phyloP scores from a whole-genome alignment of 352 stramenopile species.

The Phytopythium vexans region DNA sequence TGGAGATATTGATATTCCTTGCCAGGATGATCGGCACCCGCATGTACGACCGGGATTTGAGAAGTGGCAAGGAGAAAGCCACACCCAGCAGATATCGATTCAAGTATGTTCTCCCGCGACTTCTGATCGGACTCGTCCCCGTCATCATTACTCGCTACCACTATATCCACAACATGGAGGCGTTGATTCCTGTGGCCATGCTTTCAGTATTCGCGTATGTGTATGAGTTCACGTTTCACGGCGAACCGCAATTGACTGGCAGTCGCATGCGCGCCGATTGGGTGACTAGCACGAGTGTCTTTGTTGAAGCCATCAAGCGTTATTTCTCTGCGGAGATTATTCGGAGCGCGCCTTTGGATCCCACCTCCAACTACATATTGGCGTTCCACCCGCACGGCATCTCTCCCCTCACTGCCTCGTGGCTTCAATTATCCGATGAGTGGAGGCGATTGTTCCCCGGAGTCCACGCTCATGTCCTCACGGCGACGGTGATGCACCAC shows the following conservation, averaged over 20 bases:
- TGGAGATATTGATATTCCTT: conserved; percentile 60
- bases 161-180: conserved; percentile 44
- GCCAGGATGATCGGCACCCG: conserved; percentile 51
- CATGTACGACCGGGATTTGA: conserved; percentile 56
- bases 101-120: conserved; percentile 54
- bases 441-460: conserved; percentile 67
- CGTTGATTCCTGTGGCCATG: conserved; percentile 35
- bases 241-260: conserved; percentile 59
- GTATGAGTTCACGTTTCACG: conserved; percentile 67
- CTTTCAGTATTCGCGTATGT: conserved; percentile 59
- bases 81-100: conserved; percentile 37
- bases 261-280: conserved; percentile 43
- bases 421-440: conserved; percentile 67
- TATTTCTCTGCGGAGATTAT: conserved; percentile 75
- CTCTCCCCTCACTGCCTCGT: conserved; percentile 68
- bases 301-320: conserved; percentile 53
- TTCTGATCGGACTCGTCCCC: conserved; percentile 36
- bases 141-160: conserved; percentile 44
- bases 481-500: conserved; percentile 76
- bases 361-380: conserved; percentile 63
- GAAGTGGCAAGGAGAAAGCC: conserved; percentile 36
- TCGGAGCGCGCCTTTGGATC: conserved; percentile 46
- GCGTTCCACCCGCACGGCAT: conserved; percentile 82
- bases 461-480: conserved; percentile 64
- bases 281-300: conserved; percentile 30